Conservation (phyloP, 352 stramenopile genomes). For the Pythium chondricola region DNA sequence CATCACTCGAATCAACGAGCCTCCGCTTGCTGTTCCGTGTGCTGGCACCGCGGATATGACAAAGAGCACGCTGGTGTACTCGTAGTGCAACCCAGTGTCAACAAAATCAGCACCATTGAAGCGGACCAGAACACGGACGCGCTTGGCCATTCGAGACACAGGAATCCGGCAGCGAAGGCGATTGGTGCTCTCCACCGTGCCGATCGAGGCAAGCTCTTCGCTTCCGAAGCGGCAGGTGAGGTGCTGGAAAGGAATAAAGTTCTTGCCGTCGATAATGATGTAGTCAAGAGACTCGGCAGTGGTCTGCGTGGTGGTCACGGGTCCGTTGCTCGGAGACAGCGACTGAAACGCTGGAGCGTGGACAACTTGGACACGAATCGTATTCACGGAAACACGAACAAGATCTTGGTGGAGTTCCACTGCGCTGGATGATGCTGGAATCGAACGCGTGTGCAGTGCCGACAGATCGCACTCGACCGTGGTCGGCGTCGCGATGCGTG, state of each 20-base stretch:
- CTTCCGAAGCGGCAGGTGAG: conserved; percentile 15
- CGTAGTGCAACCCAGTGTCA: conserved; percentile 19
- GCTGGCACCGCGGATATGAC: conserved; percentile 32
- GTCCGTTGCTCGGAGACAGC: conserved; percentile 11
- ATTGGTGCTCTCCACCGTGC: conserved; percentile 29
- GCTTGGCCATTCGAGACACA: conserved; percentile 10
- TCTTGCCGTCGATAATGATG: conserved; percentile 21
- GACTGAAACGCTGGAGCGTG: conserved; percentile 13
- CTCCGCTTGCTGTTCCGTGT: conserved; percentile 46
- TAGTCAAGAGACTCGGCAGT: not conserved
- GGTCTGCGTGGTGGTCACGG: not conserved
- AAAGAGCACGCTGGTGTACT: conserved; percentile 29
- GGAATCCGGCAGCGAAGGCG: conserved; percentile 41
- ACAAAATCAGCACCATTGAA: conserved; percentile 68
- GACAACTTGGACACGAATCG: conserved; percentile 2
- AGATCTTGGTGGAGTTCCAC: conserved; percentile 5
- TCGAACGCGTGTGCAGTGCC: not conserved
- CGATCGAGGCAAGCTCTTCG: conserved; percentile 11
- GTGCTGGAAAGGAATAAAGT: conserved; percentile 38
- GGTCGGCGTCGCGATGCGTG: not conserved
- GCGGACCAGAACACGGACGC: conserved; percentile 33
- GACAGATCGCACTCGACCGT: conserved; percentile 8
- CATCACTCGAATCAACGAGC: conserved; percentile 50
- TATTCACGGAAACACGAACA: conserved; percentile 6
- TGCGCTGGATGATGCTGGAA: not conserved